Evolutionary conservation across 2,329 filamentous ascomycete genomes (phyloP), one percentile per base, ranked within the genome.

Genomic region (Zopfia rhizophila): DNA sequence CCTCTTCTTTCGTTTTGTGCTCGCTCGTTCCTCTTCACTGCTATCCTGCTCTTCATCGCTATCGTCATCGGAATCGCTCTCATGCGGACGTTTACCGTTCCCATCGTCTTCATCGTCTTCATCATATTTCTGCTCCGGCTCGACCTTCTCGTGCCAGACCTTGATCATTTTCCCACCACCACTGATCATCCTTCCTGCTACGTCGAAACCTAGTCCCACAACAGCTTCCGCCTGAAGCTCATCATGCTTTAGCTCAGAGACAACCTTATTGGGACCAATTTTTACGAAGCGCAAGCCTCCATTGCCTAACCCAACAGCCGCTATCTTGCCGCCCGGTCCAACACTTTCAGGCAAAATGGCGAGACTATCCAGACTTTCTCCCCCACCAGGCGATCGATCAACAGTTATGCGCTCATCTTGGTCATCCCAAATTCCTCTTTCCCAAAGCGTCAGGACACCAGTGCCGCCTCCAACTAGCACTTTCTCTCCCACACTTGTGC

Each of bases 361-460:
- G 49, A 97, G 77, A n/a, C 85, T 82, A 64, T 97, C 93, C 29
- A 97, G 75, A 48, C 89, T 90, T 69, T 95, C 91, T 31, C 84
- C 90, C 7, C 84, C 87, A 14, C 79, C 82, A 7, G 78, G 74
- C 16, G 74, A 76, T 19, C 75, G 72, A 56, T 91, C 86, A 7
- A 97, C 84, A 36, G 89, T 84, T 61, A 97, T 89, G 39, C 91
- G 83, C 73, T 96, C 91, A 59, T 95, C 90, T 69, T 96, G 91
- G 69, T 97, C 93, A 64, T 96, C 92, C 93, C 94, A 97, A 1
- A 89, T 85, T 1, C 93, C 93, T 57, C 88, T 88, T 71, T 99
- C 93, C 92, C 94, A 99, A 5, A 97, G 76, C 4, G 92, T 97
- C 53, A 97, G 70, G 1, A 97, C 85, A 3, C 94, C 94, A 29